phyloP scores from a whole-genome alignment of 164 flowering plant species.

The Vitis vinifera region DNA sequence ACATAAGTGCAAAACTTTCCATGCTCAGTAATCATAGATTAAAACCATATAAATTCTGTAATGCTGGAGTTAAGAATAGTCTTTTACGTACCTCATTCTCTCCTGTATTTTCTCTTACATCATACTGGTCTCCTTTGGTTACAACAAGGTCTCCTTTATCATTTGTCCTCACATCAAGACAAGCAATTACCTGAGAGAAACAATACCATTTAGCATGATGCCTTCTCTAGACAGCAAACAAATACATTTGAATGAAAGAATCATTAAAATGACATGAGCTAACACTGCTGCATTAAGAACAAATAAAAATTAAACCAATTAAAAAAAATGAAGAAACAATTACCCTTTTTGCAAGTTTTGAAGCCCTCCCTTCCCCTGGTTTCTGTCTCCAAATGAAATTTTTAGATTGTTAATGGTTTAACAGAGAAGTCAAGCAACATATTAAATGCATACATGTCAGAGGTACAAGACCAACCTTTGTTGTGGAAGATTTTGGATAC shows the following conservation, averaged over 20 bases:
- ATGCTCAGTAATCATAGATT: not conserved
- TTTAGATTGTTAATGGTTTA: slow-evolving; percentile 26
- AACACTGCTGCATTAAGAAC: slow-evolving; percentile 1
- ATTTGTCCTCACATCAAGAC: slow-evolving; percentile 97
- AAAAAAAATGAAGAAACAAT: slow-evolving; percentile 4
- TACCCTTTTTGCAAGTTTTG: slow-evolving; percentile 93
- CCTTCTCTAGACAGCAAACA: not conserved
- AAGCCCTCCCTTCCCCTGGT: slow-evolving; percentile 61
- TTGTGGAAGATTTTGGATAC: slow-evolving; percentile 45
- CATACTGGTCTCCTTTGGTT: slow-evolving; percentile 97
- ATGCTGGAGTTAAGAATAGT: not conserved
- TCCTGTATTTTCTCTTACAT: slow-evolving; percentile 87
- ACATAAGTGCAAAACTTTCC: not conserved
- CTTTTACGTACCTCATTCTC: slow-evolving; percentile 80
- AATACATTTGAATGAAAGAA: not conserved
- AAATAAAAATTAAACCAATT: not conserved
- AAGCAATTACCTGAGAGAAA: slow-evolving; percentile 78
- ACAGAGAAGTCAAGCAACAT: slow-evolving; percentile 1
- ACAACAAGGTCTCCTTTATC: slow-evolving; percentile 97
- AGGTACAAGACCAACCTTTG: slow-evolving; percentile 51
- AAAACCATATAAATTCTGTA: not conserved
- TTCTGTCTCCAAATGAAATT: slow-evolving; percentile 61
- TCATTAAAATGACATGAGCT: not conserved
- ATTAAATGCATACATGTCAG: slow-evolving; percentile 5
- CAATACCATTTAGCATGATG: not conserved